Conservation (phyloP, 2,329 filamentous ascomycete species). For the Sphaerulina vaccinii region DNA sequence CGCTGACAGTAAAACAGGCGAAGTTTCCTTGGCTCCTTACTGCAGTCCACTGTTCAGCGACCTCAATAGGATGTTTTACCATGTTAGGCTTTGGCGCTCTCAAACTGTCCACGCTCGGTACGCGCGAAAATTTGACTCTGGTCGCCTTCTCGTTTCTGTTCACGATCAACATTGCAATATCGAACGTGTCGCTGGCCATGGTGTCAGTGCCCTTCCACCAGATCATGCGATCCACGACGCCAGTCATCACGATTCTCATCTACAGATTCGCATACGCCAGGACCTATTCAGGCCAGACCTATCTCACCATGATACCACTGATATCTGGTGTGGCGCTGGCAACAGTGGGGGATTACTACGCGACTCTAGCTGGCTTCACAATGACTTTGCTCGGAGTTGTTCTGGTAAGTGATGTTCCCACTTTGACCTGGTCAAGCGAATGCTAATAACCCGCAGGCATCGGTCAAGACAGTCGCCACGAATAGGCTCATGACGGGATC, state of each 20-base stretch:
- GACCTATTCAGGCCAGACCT: conserved; percentile 57
- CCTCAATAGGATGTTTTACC: conserved; percentile 55
- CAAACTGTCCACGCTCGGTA: conserved; percentile 52
- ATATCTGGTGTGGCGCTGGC: conserved; percentile 60
- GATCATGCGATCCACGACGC: conserved; percentile 61
- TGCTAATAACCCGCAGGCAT: conserved; percentile 23
- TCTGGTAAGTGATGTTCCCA: conserved; percentile 13
- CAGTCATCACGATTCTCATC: conserved; percentile 62
- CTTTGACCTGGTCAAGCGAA: too few species aligned
- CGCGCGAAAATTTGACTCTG: conserved; percentile 56
- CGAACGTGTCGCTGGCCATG: conserved; percentile 62
- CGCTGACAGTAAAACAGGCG: conserved; percentile 41
- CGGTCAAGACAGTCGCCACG: conserved; percentile 61
- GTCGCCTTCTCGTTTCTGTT: conserved; percentile 61
- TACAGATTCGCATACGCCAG: conserved; percentile 58
- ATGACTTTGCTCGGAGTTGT: conserved; percentile 41
- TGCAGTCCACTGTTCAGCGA: conserved; percentile 57
- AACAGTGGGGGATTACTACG: conserved; percentile 63
- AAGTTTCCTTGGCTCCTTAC: conserved; percentile 62
- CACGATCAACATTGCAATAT: conserved; percentile 63
- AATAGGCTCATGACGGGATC: conserved; percentile 65
- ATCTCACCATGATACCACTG: conserved; percentile 61
- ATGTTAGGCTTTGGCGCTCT: conserved; percentile 56
- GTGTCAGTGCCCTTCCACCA: conserved; percentile 67
- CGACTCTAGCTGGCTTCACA: conserved; percentile 52